Conservation (phyloP, 305 asterid species). For the Rubia peregrina region DNA sequence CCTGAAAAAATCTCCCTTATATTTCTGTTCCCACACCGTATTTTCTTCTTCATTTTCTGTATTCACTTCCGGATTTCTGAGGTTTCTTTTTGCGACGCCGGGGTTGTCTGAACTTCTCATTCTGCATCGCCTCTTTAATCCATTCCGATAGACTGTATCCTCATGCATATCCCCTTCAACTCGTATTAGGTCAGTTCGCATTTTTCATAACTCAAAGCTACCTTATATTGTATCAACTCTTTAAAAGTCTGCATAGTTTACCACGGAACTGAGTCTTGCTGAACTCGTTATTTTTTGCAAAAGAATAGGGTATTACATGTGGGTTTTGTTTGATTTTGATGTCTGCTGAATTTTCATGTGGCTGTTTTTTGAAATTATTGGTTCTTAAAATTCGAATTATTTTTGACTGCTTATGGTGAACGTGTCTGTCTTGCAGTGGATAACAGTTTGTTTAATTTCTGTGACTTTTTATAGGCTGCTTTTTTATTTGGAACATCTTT, state of each 20-base stretch:
- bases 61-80: no score
- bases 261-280: neutral
- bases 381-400: neutral
- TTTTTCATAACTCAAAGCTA: neutral
- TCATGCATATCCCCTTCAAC: neutral
- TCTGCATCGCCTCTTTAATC: neutral
- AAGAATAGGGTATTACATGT: neutral
- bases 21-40: no score
- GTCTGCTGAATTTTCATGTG: neutral
- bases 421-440: no score
- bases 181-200: neutral
- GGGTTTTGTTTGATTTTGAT: slow-evolving; percentile 1
- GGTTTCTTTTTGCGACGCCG: no score
- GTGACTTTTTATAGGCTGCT: no score
- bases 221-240: neutral
- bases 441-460: no score
- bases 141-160: neutral
- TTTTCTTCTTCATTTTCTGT: no score
- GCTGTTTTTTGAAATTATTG: neutral
- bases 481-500: neutral
- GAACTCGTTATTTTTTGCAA: neutral
- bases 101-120: neutral
- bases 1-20: no score
- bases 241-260: neutral
- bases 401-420: neutral